Evolutionary conservation across 1,284 basidiomycete species (phyloP), one percentile per base, ranked within the genome.

Genomic region (Malassezia pachydermatis): DNA sequence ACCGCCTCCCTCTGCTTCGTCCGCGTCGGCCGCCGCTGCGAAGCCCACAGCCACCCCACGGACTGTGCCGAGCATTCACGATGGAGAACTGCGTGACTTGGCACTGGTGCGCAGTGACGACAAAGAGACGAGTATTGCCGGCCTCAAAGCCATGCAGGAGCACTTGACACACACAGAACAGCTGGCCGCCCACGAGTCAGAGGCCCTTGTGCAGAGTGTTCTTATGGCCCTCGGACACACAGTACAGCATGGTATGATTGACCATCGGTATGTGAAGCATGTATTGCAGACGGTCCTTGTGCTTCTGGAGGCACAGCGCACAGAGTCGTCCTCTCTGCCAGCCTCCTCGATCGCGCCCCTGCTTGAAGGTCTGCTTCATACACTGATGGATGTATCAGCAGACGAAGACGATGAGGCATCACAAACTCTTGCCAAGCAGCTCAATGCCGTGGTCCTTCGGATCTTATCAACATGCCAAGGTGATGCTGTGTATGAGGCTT

Each of bases 401-500:
- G 67, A 47, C 48, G 44, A 45, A 11, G 60, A 65, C 40, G 60
- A 64, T n/a, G 53, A 70, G 19, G 70, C 69, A 16, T 60, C 72
- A 33, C 88, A 72, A 84, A 94, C 72, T 71, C 94, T 59, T 37
- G 89, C 89, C 17, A 82, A 88, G 51, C 95, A 94, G 73, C 88
- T 98, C 74, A 98, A 98, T 74, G 92, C 95, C 83, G 90, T 98
- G 51, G 85, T 98, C 51, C 77, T 98, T 45, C 82, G 90, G 24
- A 74, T 92, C 44, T 92, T 99, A 74, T 84, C 88, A 27, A 89
- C 88, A 13, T 86, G 86, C 25, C 79, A 88, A 59, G 79, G 86
- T 53, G 89, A 92, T 78, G 82, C 86, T 0, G 84, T 96, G 41
- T 94, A 95, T 76, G 80, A 86, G 33, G 77, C 86, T 0, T 77